Percentiles rank a stretch among this genome's conserved stretches.
phyloP scores from a whole-genome alignment of 2,329 filamentous ascomycete genomes.

The Mycocentrospora acerina region DNA sequence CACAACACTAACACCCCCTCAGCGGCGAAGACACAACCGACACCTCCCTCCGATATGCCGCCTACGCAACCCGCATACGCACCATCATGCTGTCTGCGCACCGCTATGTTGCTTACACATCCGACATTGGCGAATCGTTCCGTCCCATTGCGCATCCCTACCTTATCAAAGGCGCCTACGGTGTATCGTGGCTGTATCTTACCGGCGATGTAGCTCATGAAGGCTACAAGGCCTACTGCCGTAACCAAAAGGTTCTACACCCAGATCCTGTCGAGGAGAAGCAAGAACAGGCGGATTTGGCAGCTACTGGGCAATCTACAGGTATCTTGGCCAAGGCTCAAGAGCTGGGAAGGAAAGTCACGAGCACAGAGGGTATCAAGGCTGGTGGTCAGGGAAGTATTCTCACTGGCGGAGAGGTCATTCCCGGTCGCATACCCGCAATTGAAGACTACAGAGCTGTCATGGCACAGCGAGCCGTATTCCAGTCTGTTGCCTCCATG shows the following conservation, averaged over 20 bases:
- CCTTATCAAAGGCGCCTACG: conserved; percentile 81
- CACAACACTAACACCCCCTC: conserved; percentile 9
- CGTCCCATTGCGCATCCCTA: conserved; percentile 86
- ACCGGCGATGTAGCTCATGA: conserved; percentile 88
- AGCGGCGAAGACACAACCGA: conserved; percentile 80
- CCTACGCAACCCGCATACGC: conserved; percentile 80
- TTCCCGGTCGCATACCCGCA: conserved; percentile 59
- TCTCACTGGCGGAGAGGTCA: conserved; percentile 23
- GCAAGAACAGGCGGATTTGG: conserved; percentile 44
- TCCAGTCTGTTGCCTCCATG: conserved; percentile 91
- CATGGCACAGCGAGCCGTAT: conserved; percentile 86
- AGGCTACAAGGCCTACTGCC: conserved; percentile 90
- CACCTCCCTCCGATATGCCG: conserved; percentile 83
- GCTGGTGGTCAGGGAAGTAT: conserved; percentile 16
- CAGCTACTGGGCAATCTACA: conserved; percentile 16
- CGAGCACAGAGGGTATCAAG: conserved; percentile 23
- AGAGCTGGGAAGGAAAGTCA: conserved; percentile 25
- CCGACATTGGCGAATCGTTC: conserved; percentile 95
- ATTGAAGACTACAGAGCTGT: conserved; percentile 89
- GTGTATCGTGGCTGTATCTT: conserved; percentile 88
- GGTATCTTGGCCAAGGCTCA: conserved; percentile 20
- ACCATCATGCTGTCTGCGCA: conserved; percentile 89
- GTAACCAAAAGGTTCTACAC: conserved; percentile 75
- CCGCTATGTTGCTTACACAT: conserved; percentile 95
- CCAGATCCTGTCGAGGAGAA: conserved; percentile 51